Evolutionary conservation across 2,329 filamentous ascomycete species (phyloP).

Genomic region (Fusarium sp.): DNA sequence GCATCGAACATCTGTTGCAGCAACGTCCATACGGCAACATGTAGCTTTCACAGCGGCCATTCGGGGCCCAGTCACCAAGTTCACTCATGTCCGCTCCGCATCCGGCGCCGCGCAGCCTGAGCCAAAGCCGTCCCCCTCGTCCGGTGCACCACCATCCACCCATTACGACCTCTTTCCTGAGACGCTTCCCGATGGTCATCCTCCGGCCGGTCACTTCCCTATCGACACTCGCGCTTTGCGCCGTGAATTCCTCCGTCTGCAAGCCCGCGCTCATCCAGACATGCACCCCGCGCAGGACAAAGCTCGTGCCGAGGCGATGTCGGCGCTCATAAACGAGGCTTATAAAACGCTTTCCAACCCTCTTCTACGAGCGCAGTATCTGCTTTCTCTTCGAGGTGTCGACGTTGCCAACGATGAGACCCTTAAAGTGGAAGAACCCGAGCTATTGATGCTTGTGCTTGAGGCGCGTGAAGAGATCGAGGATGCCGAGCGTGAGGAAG

Average conservation of each 20-base stretch:
- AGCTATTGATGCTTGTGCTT: constrained; percentile 82
- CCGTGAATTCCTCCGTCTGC: constrained; percentile 87
- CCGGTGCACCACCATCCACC: constrained; percentile 57
- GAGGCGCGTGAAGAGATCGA: constrained; percentile 84
- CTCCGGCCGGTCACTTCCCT: constrained; percentile 80
- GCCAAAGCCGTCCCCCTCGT: constrained; percentile 8
- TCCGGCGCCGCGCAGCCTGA: constrained; percentile 33
- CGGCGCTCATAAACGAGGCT: constrained; percentile 88
- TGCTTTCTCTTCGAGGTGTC: constrained; percentile 79
- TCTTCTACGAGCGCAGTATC: constrained; percentile 86
- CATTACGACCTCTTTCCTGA: constrained; percentile 91
- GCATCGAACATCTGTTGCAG: constrained; percentile 26
- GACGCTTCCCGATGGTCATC: constrained; percentile 81
- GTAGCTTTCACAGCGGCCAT: constrained; percentile 8
- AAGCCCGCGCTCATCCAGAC: constrained; percentile 83
- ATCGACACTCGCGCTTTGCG: constrained; percentile 79
- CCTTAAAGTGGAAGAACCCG: constrained; percentile 74
- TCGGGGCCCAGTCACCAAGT: constrained; percentile 4
- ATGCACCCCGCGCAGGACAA: constrained; percentile 68
- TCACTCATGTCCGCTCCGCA: constrained; percentile 25
- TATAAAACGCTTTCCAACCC: constrained; percentile 88
- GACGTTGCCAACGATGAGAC: constrained; percentile 86
- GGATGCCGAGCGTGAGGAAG: constrained; percentile 75
- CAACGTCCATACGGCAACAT: constrained; percentile 16
- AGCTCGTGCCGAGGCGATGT: constrained; percentile 78